Evolutionary conservation across 345 rosid genomes (phyloP).

Genomic region (Chamaenerion angustifolium): DNA sequence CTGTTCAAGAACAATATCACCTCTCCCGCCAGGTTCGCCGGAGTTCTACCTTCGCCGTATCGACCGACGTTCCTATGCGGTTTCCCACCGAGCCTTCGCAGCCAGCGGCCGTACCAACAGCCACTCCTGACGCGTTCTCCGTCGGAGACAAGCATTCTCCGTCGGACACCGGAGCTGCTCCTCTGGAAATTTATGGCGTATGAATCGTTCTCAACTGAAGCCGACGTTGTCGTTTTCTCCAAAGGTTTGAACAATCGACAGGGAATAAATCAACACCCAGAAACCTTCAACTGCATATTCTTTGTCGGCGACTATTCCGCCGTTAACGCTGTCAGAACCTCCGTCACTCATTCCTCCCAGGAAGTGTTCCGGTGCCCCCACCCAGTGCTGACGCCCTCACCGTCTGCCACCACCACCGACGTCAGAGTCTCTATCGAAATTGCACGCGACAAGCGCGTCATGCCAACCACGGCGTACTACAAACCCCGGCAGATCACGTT

Average conservation of each 20-base stretch:
- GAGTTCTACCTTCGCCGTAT: conserved; percentile 29
- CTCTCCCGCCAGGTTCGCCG: conserved; percentile 39
- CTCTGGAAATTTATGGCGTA: conserved; percentile 44
- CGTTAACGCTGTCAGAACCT: conserved; percentile 25
- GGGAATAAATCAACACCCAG: conserved; percentile 31
- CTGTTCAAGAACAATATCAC: conserved; percentile 41
- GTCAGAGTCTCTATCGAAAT: conserved; percentile 45
- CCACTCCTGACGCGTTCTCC: conserved; percentile 30
- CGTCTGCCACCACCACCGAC: not conserved
- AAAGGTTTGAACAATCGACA: conserved; percentile 62
- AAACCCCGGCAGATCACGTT: conserved; percentile 16
- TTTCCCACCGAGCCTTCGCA: conserved; percentile 40
- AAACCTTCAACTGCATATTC: conserved; percentile 52
- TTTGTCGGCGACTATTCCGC: conserved; percentile 18
- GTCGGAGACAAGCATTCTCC: conserved; percentile 1
- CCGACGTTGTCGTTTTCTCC: conserved; percentile 63
- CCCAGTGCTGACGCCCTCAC: conserved; percentile 24
- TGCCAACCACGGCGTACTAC: conserved; percentile 70
- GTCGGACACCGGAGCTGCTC: conserved; percentile 21
- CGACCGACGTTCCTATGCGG: conserved; percentile 39
- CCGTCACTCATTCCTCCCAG: conserved; percentile 63
- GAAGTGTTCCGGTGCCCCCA: conserved; percentile 69
- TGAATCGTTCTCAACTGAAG: conserved; percentile 54
- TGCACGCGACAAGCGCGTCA: conserved; percentile 7
- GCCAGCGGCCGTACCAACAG: conserved; percentile 26